Evolutionary conservation across 1,139 yeast genomes (phyloP), one percentile per base, ranked within the genome.

Genomic region (Lodderomyces orthopsilosis): DNA sequence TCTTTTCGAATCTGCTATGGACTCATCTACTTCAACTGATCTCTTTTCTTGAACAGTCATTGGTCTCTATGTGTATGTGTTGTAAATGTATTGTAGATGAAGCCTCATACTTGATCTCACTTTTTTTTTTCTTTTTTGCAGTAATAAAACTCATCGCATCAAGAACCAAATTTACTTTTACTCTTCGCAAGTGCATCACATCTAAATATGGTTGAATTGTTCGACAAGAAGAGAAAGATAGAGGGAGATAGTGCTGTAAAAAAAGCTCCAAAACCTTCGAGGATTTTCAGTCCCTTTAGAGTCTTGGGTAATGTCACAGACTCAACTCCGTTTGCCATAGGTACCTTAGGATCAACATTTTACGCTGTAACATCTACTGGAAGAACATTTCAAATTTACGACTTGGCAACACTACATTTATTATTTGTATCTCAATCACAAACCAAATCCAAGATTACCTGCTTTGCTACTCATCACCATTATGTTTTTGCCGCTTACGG

Each of bases 291-390:
- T 46, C 78, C 78, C 1, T 74, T 73, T 53, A 54, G 78, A 46
- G 74, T 70, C 3, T 51, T 74, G 7, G 94, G 94, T 6, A 83
- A 83, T 58, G 88, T 85, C 22, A 74, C 89, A 27, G 88, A 89
- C 57, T 84, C 81, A 26, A 74, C 78, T 1, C 98, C 98, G 2
- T 86, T 90, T 60, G 89, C 96, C 9, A 71, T 90, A 27, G 95
- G 98, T 24, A 81, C 93, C 1, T 73, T 93, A 46, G 99, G 99
- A 45, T 77, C 88, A 14, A 83, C 95, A 1, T 91, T 86, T 57
- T 85, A 91, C 55, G 80, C 89, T 38, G 95, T 87, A 10, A 91
- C 98, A 0, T 83, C 89, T 30, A 96, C 93, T 22, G 98, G 97
- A 4, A 75, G 81, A 46, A 78, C 94, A 1, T 89, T 93, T 65